Percentiles rank a stretch among this genome's conserved stretches.
phyloP scores from a whole-genome alignment of 495 filamentous ascomycete genomes.

The Penicillium odoratum region DNA sequence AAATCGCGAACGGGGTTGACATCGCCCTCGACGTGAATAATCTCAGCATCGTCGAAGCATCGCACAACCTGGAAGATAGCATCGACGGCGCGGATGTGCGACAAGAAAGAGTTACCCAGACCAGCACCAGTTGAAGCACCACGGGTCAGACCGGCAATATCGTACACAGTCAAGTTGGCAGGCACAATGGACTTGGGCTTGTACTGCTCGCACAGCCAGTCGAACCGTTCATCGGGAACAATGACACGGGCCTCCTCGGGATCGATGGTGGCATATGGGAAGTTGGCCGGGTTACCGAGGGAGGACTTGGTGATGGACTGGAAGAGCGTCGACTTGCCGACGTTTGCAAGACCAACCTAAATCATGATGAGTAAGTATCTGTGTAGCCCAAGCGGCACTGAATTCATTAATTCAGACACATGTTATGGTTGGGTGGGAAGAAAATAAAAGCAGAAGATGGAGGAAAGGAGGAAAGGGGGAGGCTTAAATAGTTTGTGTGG shows the following conservation, averaged over 20 bases:
- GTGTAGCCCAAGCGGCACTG: background rate
- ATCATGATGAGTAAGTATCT: conserved; percentile 21
- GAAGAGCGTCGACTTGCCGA: conserved; percentile 99
- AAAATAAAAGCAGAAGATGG: conserved; percentile 18
- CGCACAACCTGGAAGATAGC: conserved; percentile 99
- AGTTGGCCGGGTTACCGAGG: conserved; percentile 98
- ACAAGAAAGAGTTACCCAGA: conserved; percentile 97
- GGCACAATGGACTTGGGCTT: conserved; percentile 95
- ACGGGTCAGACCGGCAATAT: conserved; percentile 96
- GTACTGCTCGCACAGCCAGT: conserved; percentile 95
- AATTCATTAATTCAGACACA: background rate
- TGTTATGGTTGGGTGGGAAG: conserved; percentile 12
- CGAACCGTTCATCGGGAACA: conserved; percentile 93
- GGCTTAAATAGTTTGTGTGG: conserved; percentile 36
- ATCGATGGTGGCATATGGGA: conserved; percentile 98
- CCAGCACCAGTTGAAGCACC: conserved; percentile 97
- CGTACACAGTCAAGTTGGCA: conserved; percentile 97
- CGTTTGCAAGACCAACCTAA: conserved; percentile 97
- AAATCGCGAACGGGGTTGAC: conserved; percentile 93
- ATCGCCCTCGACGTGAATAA: conserved; percentile 99
- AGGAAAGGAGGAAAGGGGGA: conserved; percentile 21
- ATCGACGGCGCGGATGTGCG: conserved; percentile 98
- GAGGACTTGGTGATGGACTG: conserved; percentile 98
- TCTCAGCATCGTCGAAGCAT: conserved; percentile 99
- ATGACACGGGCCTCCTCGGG: conserved; percentile 98